Conservation (phyloP, 2,329 filamentous ascomycete genomes). For the Chaetomium globosum region DNA sequence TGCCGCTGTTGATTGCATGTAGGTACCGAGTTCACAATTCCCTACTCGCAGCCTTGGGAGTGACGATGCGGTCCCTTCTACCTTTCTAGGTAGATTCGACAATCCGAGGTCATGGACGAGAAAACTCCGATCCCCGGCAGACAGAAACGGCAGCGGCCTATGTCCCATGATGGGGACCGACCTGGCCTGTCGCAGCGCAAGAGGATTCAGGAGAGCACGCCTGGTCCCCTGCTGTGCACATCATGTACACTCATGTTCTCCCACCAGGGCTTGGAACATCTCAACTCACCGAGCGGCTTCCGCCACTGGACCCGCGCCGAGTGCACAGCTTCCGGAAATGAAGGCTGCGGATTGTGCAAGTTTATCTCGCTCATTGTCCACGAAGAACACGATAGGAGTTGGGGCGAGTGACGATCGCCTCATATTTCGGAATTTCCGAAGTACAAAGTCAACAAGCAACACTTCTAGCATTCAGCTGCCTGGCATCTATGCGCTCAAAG, state of each 20-base stretch:
- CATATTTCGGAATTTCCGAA: conserved; percentile 6
- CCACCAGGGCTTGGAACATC: not conserved
- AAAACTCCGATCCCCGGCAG: not conserved
- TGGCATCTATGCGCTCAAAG: conserved; percentile 3
- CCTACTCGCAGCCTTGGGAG: conserved; percentile 5
- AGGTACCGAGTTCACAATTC: not conserved
- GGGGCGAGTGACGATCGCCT: conserved; percentile 6
- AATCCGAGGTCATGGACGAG: conserved; percentile 6
- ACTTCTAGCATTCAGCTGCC: not conserved
- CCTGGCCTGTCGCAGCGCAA: not conserved
- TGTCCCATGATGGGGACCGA: conserved; percentile 1
- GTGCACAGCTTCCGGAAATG: conserved; percentile 3
- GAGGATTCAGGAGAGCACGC: not conserved
- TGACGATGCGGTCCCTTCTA: no score
- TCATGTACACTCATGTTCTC: conserved; percentile 8
- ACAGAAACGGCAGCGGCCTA: conserved; percentile 5
- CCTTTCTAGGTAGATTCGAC: not conserved
- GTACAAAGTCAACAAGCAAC: not conserved
- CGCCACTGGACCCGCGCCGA: conserved; percentile 5
- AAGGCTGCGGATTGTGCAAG: conserved; percentile 5
- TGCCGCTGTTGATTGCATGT: no score
- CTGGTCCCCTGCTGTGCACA: conserved; percentile 2
- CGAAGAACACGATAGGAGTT: not conserved
- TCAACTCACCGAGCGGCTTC: conserved; percentile 6
- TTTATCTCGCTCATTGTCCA: not conserved